Base-by-base conservation (phyloP, 2,329 filamentous ascomycete species). In the Dothideomycetes sp. region DNA sequence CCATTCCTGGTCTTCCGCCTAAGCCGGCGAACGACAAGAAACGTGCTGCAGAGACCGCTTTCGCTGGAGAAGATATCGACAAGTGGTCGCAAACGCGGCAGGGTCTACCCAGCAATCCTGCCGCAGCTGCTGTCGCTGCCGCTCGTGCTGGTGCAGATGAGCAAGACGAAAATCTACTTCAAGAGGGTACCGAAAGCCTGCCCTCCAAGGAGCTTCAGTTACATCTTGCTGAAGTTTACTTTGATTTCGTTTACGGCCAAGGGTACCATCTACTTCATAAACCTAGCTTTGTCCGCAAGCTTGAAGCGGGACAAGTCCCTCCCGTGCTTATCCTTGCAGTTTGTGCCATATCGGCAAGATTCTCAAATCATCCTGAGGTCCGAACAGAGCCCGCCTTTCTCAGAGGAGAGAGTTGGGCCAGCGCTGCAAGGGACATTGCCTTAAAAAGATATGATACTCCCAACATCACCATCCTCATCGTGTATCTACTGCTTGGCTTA, bases 261-360 rank as follows among this genome's bases (percentile, higher is more conserved):
- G 84, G 86, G 24, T 98, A 96, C 58, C 84, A 93, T 47, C 67
- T 98, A 15, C 74, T 98, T 8, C 91, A 98, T 62, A 96, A 95
- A 57, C 89, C 91, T 29, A 96, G 88, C 57, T 96, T 93, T 58
- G 94, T 96, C 83, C 76, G 88, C 44, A 86, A 86, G 52, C 60
- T 91, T 40, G 85, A 81, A 52, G 73, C 79, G 43, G 82, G 84
- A 19, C 80, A 81, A 1, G 68, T 96, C 10, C 89, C 91, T 1
- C 91, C 91, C 1, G 89, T 96, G 9, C 68, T 98, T 11, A 78
- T 93, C 38, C 72, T 98, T n/a, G 86, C 89, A 5, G 84, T 98
- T 8, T 96, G 91, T 60, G 89, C 89, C 16, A 79, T 96, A 33
- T 85, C 91, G n/a, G 89, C 89, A 30, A 81, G 91, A 31, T 98